phyloP scores from a whole-genome alignment of 2,329 filamentous ascomycete species.

The Diaporthe capsici region DNA sequence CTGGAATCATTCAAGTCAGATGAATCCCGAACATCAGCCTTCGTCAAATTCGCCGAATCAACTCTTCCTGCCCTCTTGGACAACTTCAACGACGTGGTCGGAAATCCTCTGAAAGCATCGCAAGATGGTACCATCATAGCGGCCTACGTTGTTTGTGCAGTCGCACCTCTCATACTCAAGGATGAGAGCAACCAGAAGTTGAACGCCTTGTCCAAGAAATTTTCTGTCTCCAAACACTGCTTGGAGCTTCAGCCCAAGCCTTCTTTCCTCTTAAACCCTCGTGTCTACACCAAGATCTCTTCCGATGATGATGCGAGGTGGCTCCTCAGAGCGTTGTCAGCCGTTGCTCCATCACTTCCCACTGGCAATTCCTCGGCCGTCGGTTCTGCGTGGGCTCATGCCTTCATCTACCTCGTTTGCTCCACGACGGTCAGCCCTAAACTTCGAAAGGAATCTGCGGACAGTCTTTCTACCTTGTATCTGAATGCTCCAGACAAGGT shows the following conservation, averaged over 20 bases:
- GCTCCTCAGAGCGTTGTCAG: slow-evolving; percentile 78
- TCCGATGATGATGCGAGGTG: slow-evolving; percentile 83
- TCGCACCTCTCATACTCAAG: slow-evolving; percentile 69
- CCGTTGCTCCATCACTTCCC: slow-evolving; percentile 69
- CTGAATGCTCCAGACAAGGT: slow-evolving; percentile 69
- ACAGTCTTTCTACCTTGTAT: slow-evolving; percentile 76
- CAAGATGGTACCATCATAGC: slow-evolving; percentile 87
- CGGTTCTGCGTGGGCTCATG: slow-evolving; percentile 84
- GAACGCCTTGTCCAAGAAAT: slow-evolving; percentile 69
- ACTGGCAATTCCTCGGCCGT: slow-evolving; percentile 63
- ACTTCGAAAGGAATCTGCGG: slow-evolving; percentile 74
- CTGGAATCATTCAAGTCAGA: slow-evolving; percentile 70
- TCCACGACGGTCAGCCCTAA: slow-evolving; percentile 72
- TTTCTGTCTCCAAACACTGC: slow-evolving; percentile 74
- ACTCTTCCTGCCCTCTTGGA: slow-evolving; percentile 71
- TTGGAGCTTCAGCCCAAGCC: slow-evolving; percentile 82
- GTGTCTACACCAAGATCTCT: slow-evolving; percentile 85
- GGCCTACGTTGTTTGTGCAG: slow-evolving; percentile 80
- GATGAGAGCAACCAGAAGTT: slow-evolving; percentile 67
- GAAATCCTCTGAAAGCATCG: slow-evolving; percentile 83
- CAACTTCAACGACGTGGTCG: slow-evolving; percentile 81
- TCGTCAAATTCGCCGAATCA: slow-evolving; percentile 66
- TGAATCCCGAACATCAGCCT: slow-evolving; percentile 61
- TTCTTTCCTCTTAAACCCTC: slow-evolving; percentile 87
- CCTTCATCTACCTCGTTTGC: slow-evolving; percentile 83